Evolutionary conservation across 306 rosid species (phyloP).

Genomic region (Herpetospermum pedunculosum): DNA sequence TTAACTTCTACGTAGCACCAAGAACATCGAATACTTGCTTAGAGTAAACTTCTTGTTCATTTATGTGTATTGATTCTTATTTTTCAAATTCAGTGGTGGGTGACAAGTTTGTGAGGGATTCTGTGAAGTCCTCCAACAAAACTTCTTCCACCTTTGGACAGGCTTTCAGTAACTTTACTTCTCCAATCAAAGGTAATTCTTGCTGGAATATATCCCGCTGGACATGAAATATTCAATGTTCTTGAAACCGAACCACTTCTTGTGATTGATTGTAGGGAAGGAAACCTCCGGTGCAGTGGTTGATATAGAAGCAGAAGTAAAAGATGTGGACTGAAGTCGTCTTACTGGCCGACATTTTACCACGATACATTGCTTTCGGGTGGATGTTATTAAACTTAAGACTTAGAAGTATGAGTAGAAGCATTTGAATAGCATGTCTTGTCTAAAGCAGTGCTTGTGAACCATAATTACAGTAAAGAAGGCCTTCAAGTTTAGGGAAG

Average conservation of each 20-base stretch:
- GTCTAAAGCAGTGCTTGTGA: neutral
- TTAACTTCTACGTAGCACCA: neutral
- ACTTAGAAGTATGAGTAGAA: neutral
- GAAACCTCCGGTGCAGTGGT: constrained; percentile 49
- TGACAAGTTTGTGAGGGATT: constrained; percentile 73
- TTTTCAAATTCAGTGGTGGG: constrained; percentile 48
- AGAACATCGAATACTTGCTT: neutral
- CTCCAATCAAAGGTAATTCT: constrained; percentile 50
- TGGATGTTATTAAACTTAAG: neutral
- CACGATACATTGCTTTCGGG: neutral
- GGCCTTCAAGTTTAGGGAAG: neutral
- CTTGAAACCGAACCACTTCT: neutral
- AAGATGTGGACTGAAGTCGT: constrained; percentile 63
- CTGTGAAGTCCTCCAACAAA: constrained; percentile 67
- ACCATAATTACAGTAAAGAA: neutral
- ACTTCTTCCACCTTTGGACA: constrained; percentile 71
- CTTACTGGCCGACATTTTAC: no score
- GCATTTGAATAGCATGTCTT: neutral
- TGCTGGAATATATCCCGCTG: neutral
- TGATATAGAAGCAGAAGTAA: constrained; percentile 87
- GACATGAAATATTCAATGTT: neutral
- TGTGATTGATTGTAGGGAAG: constrained; percentile 30
- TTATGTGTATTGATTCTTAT: neutral
- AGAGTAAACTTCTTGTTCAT: neutral
- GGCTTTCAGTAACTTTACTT: constrained; percentile 54